Evolutionary conservation across 345 rosid genomes (phyloP).

Genomic region (Gossypium australe): DNA sequence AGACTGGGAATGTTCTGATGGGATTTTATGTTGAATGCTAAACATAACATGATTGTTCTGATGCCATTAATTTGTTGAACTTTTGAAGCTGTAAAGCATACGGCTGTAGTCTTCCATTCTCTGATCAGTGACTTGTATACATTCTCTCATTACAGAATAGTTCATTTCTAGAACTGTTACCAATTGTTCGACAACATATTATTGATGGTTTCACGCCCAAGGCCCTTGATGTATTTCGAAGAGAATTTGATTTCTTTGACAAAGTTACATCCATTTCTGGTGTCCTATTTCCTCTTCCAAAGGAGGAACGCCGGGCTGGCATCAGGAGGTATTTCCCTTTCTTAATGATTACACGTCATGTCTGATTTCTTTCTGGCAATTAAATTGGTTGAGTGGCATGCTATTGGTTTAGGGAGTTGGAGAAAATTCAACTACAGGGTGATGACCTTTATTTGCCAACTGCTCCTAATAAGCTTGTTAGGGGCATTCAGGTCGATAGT

Average conservation of each 20-base stretch:
- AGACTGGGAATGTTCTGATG: background rate
- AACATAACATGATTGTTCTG: background rate
- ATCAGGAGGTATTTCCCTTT: slow-evolving; percentile 60
- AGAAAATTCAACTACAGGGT: slow-evolving; percentile 85
- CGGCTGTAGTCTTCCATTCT: background rate
- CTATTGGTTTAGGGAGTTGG: slow-evolving; percentile 61
- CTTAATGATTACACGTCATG: slow-evolving; percentile 2
- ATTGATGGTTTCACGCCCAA: slow-evolving; percentile 74
- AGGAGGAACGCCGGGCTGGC: slow-evolving; percentile 96
- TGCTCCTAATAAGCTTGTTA: slow-evolving; percentile 85
- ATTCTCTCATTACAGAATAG: slow-evolving; percentile 50
- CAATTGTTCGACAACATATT: slow-evolving; percentile 72
- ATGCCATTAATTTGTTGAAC: background rate
- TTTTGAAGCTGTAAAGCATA: background rate
- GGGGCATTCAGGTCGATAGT: slow-evolving; percentile 85
- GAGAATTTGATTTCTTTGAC: slow-evolving; percentile 95
- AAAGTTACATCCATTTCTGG: slow-evolving; percentile 95
- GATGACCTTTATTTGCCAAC: slow-evolving; percentile 94
- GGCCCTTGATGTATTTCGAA: slow-evolving; percentile 72
- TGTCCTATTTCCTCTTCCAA: slow-evolving; percentile 64
- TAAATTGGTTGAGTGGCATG: slow-evolving; percentile 17
- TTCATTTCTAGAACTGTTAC: slow-evolving; percentile 76
- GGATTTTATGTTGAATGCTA: background rate
- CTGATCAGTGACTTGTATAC: slow-evolving; percentile 9
- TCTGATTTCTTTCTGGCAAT: slow-evolving; percentile 6